A percentile compares a stretch with the other conserved stretches of the same genome.
These are phyloP conservation scores for Apostasia ramifera DNA, from an alignment of 106 monocot genomes.

Conservation along the genomic window DNA sequence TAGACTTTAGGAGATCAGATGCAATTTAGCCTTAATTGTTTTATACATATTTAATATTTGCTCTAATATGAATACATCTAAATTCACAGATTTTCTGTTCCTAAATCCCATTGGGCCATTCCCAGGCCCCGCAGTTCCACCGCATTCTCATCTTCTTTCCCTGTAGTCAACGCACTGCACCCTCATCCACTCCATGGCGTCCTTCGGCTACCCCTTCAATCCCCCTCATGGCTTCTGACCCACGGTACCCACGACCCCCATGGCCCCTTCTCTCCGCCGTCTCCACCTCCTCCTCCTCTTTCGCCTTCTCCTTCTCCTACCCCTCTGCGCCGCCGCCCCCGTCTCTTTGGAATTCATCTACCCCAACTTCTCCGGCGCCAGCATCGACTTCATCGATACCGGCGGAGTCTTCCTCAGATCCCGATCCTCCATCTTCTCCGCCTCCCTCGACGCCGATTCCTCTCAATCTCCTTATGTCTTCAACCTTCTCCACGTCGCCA, in stretches of 20 bases:
- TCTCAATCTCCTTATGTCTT: conserved; percentile 41
- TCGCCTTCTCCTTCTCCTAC: neutral
- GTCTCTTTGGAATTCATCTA: conserved; percentile 25
- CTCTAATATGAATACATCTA: too few species aligned
- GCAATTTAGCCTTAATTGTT: too few species aligned
- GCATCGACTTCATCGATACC: conserved; percentile 36
- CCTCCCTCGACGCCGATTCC: conserved; percentile 18
- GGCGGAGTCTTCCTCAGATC: conserved; percentile 43
- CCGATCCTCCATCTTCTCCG: conserved; percentile 23
- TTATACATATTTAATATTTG: too few species aligned
- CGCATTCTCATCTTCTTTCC: too few species aligned
- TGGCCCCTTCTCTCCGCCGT: neutral
- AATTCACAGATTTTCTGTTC: too few species aligned
- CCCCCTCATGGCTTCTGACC: too few species aligned
- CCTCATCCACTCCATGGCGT: too few species aligned
- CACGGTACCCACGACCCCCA: neutral
- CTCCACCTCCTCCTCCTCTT: conserved; percentile 13
- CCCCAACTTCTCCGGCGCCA: conserved; percentile 39
- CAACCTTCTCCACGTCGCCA: conserved; percentile 25
- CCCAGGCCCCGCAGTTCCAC: too few species aligned
- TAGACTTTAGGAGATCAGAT: too few species aligned
- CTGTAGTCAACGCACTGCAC: too few species aligned
- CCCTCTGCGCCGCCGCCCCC: conserved; percentile 10
- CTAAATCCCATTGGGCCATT: too few species aligned
- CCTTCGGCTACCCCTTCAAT: too few species aligned